Conservation (phyloP, 352 stramenopile genomes). For the Pythium apleroticum region DNA sequence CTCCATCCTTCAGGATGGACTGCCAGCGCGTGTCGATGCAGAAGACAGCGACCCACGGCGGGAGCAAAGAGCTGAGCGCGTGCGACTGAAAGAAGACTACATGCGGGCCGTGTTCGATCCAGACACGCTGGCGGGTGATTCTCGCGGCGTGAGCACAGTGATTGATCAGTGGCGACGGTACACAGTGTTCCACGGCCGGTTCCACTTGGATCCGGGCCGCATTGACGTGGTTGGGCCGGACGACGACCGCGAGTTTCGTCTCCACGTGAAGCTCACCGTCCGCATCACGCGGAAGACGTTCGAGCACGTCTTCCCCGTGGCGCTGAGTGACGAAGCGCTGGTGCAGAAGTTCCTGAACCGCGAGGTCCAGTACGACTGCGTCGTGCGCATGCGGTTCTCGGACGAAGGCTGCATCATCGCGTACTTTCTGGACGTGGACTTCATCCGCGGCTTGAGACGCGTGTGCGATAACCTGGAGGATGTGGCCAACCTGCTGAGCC, state of each 20-base stretch:
- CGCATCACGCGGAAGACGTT: constrained; percentile 15
- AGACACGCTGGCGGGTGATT: constrained; percentile 2
- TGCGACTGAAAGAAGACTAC: constrained; percentile 17
- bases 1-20: constrained; percentile 9
- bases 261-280: constrained; percentile 14
- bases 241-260: constrained; percentile 11
- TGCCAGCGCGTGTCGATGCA: neutral
- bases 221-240: constrained; percentile 10
- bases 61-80: neutral
- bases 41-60: neutral
- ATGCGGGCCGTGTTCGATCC: constrained; percentile 21
- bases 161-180: constrained; percentile 29
- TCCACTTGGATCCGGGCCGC: constrained; percentile 7
- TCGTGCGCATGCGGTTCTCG: constrained; percentile 12
- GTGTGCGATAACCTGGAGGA: constrained; percentile 11
- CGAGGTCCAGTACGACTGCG: constrained; percentile 6
- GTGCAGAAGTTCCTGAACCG: constrained; percentile 11
- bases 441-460: constrained; percentile 9
- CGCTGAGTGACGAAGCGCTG: constrained; percentile 9
- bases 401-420: constrained; percentile 10
- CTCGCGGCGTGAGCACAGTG: constrained; percentile 11
- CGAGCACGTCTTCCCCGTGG: constrained; percentile 13
- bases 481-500: constrained; percentile 11
- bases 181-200: constrained; percentile 15
- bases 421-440: constrained; percentile 15